Conservation (phyloP, 2,329 filamentous ascomycete genomes). For the Arthrobotrys entomopaga region DNA sequence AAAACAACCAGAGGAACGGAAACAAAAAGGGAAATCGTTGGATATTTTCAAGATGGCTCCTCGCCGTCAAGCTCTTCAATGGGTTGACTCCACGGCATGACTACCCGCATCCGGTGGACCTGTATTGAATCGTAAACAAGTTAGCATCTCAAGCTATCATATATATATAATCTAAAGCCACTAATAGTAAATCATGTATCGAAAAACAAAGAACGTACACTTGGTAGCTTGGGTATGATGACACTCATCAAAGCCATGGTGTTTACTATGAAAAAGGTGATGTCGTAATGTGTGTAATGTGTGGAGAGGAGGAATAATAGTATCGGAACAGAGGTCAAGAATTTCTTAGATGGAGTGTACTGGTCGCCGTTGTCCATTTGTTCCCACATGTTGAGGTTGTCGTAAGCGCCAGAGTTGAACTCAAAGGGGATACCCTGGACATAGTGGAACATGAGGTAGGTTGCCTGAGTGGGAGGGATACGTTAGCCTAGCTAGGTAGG, state of each 20-base stretch:
- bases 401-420: conserved; percentile 97
- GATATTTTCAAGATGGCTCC: conserved; percentile 26
- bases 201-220: conserved; percentile 69
- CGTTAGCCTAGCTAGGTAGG: not conserved
- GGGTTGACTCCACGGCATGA: conserved; percentile 52
- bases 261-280: conserved; percentile 97
- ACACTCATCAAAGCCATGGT: conserved; percentile 90
- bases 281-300: conserved; percentile 97
- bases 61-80: conserved; percentile 52
- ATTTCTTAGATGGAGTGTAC: conserved; percentile 99
- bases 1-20: conserved; percentile 1
- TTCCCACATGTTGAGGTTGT: conserved; percentile 99
- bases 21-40: conserved; percentile 15
- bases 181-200: too few species aligned
- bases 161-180: not conserved
- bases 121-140: not conserved
- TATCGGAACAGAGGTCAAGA: conserved; percentile 92
- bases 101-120: conserved; percentile 52
- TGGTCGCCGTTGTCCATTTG: conserved; percentile 99
- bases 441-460: conserved; percentile 99
- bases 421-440: conserved; percentile 98
- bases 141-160: not conserved
- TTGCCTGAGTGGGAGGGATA: conserved; percentile 66
- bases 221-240: conserved; percentile 94
- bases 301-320: conserved; percentile 95